Conservation (phyloP, 2,329 filamentous ascomycete genomes). For the Paecilomyces niveus region DNA sequence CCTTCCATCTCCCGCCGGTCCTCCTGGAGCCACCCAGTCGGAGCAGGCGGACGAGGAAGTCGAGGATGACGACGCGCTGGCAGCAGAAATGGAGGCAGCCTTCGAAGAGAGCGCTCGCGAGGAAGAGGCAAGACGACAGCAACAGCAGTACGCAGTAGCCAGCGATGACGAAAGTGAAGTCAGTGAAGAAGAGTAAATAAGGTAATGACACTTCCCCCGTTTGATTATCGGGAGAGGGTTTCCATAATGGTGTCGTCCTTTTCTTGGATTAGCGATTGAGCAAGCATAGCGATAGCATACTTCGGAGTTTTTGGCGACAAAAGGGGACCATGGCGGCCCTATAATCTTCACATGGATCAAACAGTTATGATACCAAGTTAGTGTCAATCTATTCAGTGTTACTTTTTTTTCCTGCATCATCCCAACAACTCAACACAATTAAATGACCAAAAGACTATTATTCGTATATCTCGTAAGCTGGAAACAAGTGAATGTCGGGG, state of each 20-base stretch:
- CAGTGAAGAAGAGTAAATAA: constrained; percentile 55
- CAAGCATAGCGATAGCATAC: constrained; percentile 3
- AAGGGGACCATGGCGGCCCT: neutral
- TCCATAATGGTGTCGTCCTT: neutral
- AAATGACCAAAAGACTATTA: neutral
- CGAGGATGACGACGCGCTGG: constrained; percentile 47
- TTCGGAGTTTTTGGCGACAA: neutral
- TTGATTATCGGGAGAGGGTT: neutral
- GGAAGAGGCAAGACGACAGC: constrained; percentile 30
- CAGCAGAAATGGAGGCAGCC: constrained; percentile 52
- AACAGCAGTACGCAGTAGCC: constrained; percentile 23
- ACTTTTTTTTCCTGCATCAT: neutral
- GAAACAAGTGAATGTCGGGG: neutral
- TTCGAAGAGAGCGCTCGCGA: constrained; percentile 37
- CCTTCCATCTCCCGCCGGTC: constrained; percentile 28
- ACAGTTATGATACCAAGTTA: neutral
- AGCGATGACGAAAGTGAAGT: constrained; percentile 57
- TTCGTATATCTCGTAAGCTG: neutral
- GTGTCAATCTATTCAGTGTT: neutral
- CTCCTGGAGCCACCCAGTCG: constrained; percentile 11
- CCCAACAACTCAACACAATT: neutral
- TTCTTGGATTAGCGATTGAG: neutral
- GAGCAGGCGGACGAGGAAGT: constrained; percentile 22
- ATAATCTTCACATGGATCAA: neutral
- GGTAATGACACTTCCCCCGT: neutral